These are phyloP conservation scores for Croton setiger DNA, from an alignment of 441 rosid genomes.

Conservation along the genomic window DNA sequence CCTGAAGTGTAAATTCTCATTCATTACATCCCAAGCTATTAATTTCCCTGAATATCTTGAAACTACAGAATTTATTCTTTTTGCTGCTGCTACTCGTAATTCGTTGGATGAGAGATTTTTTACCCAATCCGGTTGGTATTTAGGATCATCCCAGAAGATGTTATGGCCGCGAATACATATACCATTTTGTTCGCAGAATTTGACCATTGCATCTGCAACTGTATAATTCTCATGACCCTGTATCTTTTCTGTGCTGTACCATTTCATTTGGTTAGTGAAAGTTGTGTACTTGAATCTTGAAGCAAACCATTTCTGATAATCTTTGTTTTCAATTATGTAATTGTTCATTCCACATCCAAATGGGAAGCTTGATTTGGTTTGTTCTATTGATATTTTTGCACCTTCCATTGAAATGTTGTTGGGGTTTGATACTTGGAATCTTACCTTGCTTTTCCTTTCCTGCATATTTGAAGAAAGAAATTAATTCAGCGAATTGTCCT, in stretches of 20 bases:
- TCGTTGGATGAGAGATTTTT: constrained; percentile 27
- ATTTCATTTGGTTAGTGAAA: constrained; percentile 77
- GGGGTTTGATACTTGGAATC: constrained; percentile 34
- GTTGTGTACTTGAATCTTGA: constrained; percentile 53
- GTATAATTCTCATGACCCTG: constrained; percentile 57
- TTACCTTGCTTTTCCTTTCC: constrained; percentile 58
- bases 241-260: constrained; percentile 57
- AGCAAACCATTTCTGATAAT: constrained; percentile 57
- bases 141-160: constrained; percentile 65
- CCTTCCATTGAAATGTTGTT: constrained; percentile 43
- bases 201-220: constrained; percentile 50
- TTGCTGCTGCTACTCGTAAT: constrained; percentile 32
- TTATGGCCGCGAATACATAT: constrained; percentile 70
- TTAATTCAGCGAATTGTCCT: too few relatives aligned
- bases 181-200: constrained; percentile 31
- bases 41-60: constrained; percentile 47
- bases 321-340: constrained; percentile 42
- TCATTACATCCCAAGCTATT: constrained; percentile 73
- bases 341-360: constrained; percentile 73
- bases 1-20: constrained; percentile 64
- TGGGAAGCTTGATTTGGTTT: constrained; percentile 45
- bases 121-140: constrained; percentile 57
- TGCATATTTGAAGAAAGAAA: constrained; percentile 16
- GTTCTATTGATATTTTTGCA: constrained; percentile 43
- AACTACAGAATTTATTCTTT: constrained; percentile 45